phyloP scores from a whole-genome alignment of 2,329 filamentous ascomycete species.

The Hawksworthiomyces lignivorus region DNA sequence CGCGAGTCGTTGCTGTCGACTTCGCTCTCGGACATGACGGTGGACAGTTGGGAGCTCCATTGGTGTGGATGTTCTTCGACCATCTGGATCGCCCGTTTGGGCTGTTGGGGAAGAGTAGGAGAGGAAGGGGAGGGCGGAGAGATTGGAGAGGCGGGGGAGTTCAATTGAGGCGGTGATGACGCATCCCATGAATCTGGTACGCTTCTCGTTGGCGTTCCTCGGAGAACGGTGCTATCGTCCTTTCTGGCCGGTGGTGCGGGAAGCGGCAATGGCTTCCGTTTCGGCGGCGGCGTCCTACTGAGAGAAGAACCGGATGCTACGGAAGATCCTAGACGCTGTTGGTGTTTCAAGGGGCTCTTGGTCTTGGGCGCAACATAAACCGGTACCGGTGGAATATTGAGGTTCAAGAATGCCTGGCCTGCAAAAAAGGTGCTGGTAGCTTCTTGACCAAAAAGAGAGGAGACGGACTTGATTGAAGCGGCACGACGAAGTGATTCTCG shows the following conservation, averaged over 20 bases:
- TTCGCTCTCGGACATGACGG: slow-evolving; percentile 56
- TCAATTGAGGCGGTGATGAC: slow-evolving; percentile 23
- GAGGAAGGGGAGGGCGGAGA: slow-evolving; percentile 5
- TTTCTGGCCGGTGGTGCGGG: slow-evolving; percentile 4
- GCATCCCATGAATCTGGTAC: slow-evolving; percentile 19
- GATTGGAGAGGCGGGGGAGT: slow-evolving; percentile 19
- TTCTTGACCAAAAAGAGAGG: slow-evolving; percentile 43
- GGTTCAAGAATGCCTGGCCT: slow-evolving; percentile 32
- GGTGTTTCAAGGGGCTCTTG: background rate
- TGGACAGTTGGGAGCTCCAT: slow-evolving; percentile 59
- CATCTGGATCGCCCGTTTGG: slow-evolving; percentile 30
- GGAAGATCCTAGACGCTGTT: background rate
- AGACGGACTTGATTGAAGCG: slow-evolving; percentile 41
- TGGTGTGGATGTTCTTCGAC: slow-evolving; percentile 44
- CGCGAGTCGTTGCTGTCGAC: slow-evolving; percentile 34
- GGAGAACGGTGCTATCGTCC: slow-evolving; percentile 8
- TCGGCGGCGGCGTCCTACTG: slow-evolving; percentile 8
- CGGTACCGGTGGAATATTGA: slow-evolving; percentile 23
- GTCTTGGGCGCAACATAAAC: slow-evolving; percentile 17
- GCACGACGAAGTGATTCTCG: slow-evolving; percentile 44
- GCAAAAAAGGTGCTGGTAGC: slow-evolving; percentile 31
- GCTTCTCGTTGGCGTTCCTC: background rate
- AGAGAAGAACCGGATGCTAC: background rate
- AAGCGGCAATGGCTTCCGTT: slow-evolving; percentile 13
- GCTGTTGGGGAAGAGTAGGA: slow-evolving; percentile 10